Conservation (phyloP, 768 basidiomycete species). For the Serendipita sp. region DNA sequence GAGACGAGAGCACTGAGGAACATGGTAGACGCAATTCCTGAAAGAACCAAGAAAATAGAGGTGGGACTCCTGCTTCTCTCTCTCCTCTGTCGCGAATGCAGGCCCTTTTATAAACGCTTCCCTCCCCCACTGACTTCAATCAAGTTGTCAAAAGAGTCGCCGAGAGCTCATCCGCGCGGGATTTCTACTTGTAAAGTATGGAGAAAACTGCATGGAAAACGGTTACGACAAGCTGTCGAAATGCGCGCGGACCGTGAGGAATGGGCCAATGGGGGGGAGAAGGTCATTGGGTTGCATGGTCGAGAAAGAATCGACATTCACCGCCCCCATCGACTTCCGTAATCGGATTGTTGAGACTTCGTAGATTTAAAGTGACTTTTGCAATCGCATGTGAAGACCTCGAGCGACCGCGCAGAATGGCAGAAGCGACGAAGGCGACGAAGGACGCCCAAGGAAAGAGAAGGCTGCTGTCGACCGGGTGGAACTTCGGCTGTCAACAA, state of each 20-base stretch:
- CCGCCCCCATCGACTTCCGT: background rate
- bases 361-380: background rate
- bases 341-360: too few relatives aligned
- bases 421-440: background rate
- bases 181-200: background rate
- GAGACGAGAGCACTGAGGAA: background rate
- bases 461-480: background rate
- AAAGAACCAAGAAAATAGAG: too few relatives aligned
- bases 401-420: background rate
- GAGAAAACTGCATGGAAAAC: background rate
- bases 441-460: background rate
- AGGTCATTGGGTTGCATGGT: background rate
- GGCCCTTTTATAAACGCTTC: too few relatives aligned
- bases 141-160: background rate
- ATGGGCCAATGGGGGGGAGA: background rate
- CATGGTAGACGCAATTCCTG: background rate
- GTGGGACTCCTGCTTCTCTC: too few relatives aligned
- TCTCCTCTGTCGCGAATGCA: too few relatives aligned
- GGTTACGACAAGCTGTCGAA: too few relatives aligned
- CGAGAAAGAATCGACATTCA: background rate
- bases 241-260: background rate
- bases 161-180: background rate
- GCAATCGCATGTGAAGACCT: background rate
- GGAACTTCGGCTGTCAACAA: background rate
- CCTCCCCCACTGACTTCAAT: background rate